Evolutionary conservation across 441 rosid genomes (phyloP).

Genomic region (Bruguiera hainesii): DNA sequence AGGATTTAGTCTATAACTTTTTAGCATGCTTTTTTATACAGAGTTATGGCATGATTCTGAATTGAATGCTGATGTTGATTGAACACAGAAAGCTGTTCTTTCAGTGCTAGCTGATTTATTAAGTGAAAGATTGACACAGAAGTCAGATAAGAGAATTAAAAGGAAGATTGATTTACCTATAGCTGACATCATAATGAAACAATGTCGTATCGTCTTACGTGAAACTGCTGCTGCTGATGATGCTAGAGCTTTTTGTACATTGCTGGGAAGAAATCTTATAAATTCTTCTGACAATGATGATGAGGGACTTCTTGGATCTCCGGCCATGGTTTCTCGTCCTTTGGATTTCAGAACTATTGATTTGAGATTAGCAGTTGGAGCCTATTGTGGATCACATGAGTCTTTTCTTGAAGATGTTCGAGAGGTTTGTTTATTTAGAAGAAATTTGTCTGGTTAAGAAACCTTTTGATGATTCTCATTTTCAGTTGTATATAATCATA

Average conservation of each 20-base stretch:
- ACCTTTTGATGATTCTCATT: background rate
- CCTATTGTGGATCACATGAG: conserved; percentile 83
- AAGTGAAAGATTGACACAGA: conserved; percentile 47
- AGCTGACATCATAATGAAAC: conserved; percentile 85
- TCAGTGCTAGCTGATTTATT: conserved; percentile 74
- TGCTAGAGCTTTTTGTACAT: conserved; percentile 81
- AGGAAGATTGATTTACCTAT: conserved; percentile 50
- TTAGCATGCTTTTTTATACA: conserved; percentile 10
- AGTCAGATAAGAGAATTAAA: conserved; percentile 52
- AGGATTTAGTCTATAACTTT: background rate
- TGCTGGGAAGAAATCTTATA: conserved; percentile 78
- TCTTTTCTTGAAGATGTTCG: conserved; percentile 95
- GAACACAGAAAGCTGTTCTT: conserved; percentile 97
- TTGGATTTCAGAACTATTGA: conserved; percentile 97
- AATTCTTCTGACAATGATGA: conserved; percentile 80
- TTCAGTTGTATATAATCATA: background rate
- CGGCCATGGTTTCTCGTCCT: conserved; percentile 96
- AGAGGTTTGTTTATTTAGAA: conserved; percentile 56
- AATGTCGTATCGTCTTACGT: conserved; percentile 84
- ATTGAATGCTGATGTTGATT: conserved; percentile 32
- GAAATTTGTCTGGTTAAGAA: background rate
- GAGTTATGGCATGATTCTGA: conserved; percentile 28
- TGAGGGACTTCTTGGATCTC: conserved; percentile 96
- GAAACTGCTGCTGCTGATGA: conserved; percentile 84
- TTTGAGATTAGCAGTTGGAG: conserved; percentile 91